Percentiles rank a stretch among this genome's conserved stretches.
These are phyloP conservation scores for Pseudogymnoascus sp. DNA, from an alignment of 2,329 filamentous ascomycete genomes.

Conservation along the genomic window DNA sequence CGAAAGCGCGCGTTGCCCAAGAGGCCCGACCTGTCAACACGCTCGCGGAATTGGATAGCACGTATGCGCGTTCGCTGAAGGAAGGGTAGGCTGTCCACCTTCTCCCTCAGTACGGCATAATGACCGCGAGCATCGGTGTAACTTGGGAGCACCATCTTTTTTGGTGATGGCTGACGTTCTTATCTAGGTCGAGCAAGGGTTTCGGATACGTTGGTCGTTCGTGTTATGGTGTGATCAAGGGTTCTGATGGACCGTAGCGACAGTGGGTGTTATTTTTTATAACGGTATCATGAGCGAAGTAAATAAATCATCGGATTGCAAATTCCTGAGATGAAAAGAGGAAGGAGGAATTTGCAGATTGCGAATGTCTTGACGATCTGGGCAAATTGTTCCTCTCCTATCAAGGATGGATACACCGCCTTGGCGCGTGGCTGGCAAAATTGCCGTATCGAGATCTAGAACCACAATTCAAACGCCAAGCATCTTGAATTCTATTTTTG, in stretches of 20 bases:
- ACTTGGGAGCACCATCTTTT: not conserved
- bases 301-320: not conserved
- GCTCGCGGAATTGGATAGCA: not conserved
- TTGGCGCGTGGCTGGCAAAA: not conserved
- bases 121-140: not conserved
- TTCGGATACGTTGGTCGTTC: not conserved
- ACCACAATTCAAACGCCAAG: not conserved
- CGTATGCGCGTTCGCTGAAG: not conserved
- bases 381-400: conserved; percentile 6
- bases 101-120: not conserved
- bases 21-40: not conserved
- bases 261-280: not conserved
- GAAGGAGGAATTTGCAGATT: not conserved
- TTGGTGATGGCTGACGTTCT: not conserved
- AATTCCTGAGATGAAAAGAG: not conserved
- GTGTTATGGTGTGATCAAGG: not conserved
- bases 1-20: conserved; percentile 2
- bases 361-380: not conserved
- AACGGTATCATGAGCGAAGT: not conserved
- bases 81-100: not conserved
- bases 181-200: not conserved
- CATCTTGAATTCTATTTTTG: not conserved
- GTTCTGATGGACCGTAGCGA: not conserved
- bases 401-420: conserved; percentile 1
- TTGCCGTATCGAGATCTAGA: not conserved